Percentiles rank a stretch among this genome's conserved stretches.
phyloP scores from a whole-genome alignment of 768 basidiomycete genomes.

The Serendipita sp. region DNA sequence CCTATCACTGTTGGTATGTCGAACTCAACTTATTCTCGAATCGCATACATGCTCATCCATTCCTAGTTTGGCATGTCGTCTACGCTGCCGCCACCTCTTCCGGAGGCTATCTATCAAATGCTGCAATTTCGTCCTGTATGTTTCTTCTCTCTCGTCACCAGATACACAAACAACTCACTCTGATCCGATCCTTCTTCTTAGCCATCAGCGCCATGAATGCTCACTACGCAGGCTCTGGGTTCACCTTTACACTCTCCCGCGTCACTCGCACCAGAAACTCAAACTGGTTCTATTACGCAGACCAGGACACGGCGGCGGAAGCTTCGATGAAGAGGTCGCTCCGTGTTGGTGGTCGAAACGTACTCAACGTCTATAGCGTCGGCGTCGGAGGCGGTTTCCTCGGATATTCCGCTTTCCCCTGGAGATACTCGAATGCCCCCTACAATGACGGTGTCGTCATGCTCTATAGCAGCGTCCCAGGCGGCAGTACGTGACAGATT shows the following conservation, averaged over 20 bases:
- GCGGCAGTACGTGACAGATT: constrained; percentile 9
- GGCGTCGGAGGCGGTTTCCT: constrained; percentile 14
- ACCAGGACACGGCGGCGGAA: constrained; percentile 17
- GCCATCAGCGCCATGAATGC: constrained; percentile 9
- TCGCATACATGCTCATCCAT: not conserved
- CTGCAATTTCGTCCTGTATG: not conserved
- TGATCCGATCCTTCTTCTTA: constrained; percentile 3
- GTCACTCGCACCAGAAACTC: constrained; percentile 12
- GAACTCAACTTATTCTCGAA: not conserved
- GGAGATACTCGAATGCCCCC: constrained; percentile 16
- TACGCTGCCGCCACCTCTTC: not conserved
- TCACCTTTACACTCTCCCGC: constrained; percentile 12
- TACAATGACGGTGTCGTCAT: constrained; percentile 25
- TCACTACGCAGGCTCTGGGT: constrained; percentile 11
- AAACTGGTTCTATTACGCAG: constrained; percentile 16
- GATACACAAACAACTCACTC: not conserved
- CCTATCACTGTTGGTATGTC: not conserved
- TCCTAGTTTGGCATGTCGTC: constrained; percentile 1
- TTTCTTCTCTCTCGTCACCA: not conserved
- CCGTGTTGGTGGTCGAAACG: constrained; percentile 16
- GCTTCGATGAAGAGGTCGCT: constrained; percentile 23
- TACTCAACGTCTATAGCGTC: constrained; percentile 24
- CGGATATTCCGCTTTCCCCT: constrained; percentile 25
- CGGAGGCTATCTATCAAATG: not conserved
- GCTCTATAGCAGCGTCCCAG: constrained; percentile 20